These are phyloP conservation scores for Vicia faba DNA, from an alignment of 306 rosid genomes.

Conservation along the genomic window DNA sequence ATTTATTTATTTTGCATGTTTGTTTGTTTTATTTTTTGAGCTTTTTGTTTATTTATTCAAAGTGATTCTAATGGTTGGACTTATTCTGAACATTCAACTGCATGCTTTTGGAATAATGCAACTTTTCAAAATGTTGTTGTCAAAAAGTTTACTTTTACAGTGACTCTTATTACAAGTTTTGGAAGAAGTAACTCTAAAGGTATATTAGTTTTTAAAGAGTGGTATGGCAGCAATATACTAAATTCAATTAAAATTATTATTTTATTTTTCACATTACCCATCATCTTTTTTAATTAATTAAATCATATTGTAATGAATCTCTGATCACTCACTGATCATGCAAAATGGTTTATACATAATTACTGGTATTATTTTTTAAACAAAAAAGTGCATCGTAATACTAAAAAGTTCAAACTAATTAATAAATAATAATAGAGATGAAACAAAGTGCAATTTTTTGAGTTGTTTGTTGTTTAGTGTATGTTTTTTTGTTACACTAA, in stretches of 20 bases:
- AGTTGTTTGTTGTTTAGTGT: slow-evolving; percentile 53
- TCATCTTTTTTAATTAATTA: slow-evolving; percentile 29
- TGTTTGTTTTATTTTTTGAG: slow-evolving; percentile 40
- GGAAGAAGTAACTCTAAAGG: slow-evolving; percentile 51
- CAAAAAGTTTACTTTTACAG: slow-evolving; percentile 53
- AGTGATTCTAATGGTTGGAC: slow-evolving; percentile 37
- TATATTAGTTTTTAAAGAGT: slow-evolving; percentile 39
- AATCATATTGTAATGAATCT: slow-evolving; percentile 42
- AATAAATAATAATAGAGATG: slow-evolving; percentile 39
- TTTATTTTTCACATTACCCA: slow-evolving; percentile 38
- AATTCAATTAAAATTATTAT: slow-evolving; percentile 23
- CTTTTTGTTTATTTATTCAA: slow-evolving; percentile 22
- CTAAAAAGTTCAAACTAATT: slow-evolving; percentile 38
- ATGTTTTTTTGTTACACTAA: slow-evolving; percentile 33
- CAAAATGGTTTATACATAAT: slow-evolving; percentile 41
- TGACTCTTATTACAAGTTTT: slow-evolving; percentile 48
- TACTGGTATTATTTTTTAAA: slow-evolving; percentile 23
- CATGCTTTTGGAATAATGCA: slow-evolving; percentile 56
- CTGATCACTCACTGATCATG: slow-evolving; percentile 41
- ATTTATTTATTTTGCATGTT: slow-evolving; percentile 42
- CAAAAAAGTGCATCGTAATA: slow-evolving; percentile 36
- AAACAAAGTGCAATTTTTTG: slow-evolving; percentile 59
- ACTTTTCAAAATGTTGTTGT: slow-evolving; percentile 47
- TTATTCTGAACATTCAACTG: slow-evolving; percentile 49
- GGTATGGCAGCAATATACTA: slow-evolving; percentile 45